These are phyloP conservation scores for Hypoxylon lenormandii DNA, from an alignment of 495 filamentous ascomycete genomes.

Conservation along the genomic window DNA sequence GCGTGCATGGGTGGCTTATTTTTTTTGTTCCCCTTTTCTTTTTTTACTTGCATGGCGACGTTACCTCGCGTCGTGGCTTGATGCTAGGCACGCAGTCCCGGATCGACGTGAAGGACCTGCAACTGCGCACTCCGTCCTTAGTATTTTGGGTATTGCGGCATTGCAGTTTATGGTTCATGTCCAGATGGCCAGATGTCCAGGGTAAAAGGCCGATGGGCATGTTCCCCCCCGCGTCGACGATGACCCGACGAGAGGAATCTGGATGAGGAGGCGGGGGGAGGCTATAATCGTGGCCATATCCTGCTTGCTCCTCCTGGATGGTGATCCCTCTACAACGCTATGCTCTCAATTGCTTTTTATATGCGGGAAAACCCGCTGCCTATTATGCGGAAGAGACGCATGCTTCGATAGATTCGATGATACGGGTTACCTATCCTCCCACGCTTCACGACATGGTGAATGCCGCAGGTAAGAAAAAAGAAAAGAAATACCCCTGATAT, in stretches of 20 bases:
- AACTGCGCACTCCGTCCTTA: slow-evolving; percentile 25
- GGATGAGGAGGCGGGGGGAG: slow-evolving; percentile 17
- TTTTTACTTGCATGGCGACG: slow-evolving; percentile 40
- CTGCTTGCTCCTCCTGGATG: slow-evolving; percentile 18
- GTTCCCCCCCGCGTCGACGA: slow-evolving; percentile 35
- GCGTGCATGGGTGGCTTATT: slow-evolving; percentile 33
- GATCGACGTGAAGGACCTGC: slow-evolving; percentile 34
- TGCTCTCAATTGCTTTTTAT: slow-evolving; percentile 4
- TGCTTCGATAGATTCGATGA: slow-evolving; percentile 1
- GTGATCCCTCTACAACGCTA: slow-evolving; percentile 19
- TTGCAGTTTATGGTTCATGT: no score
- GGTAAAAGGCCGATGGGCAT: slow-evolving; percentile 33
- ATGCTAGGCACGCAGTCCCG: slow-evolving; percentile 44
- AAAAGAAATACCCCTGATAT: slow-evolving; percentile 33
- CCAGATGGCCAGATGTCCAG: slow-evolving; percentile 15
- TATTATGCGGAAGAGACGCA: slow-evolving; percentile 15
- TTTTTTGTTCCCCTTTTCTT: slow-evolving; percentile 7
- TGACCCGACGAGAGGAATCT: slow-evolving; percentile 25
- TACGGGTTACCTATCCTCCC: neutral
- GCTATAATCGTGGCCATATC: slow-evolving; percentile 24
- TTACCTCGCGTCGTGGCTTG: slow-evolving; percentile 44
- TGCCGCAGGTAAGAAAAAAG: slow-evolving; percentile 7
- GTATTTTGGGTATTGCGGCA: slow-evolving; percentile 7
- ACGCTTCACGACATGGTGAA: slow-evolving; percentile 18
- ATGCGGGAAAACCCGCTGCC: slow-evolving; percentile 26